These are phyloP conservation scores for Phytophthora cactorum DNA, from an alignment of 352 stramenopile genomes.

Conservation along the genomic window DNA sequence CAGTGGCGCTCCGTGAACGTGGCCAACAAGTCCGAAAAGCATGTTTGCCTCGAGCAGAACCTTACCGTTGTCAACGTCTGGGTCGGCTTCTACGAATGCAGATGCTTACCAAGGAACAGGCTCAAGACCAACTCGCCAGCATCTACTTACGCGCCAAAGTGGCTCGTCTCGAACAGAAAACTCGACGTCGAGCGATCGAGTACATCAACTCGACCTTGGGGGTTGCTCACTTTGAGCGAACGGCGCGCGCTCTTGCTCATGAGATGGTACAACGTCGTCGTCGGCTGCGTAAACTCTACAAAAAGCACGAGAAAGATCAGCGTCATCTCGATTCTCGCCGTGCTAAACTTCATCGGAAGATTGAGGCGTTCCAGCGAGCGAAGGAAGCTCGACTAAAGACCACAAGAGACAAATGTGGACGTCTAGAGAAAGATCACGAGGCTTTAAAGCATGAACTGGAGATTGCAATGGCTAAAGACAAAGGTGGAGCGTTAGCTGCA, in stretches of 20 bases:
- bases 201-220: slow-evolving; percentile 68
- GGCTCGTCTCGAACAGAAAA: slow-evolving; percentile 54
- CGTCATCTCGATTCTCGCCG: slow-evolving; percentile 34
- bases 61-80: slow-evolving; percentile 53
- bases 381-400: slow-evolving; percentile 41
- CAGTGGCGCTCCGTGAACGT: slow-evolving; percentile 25
- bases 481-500: slow-evolving; percentile 21
- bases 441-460: slow-evolving; percentile 23
- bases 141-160: slow-evolving; percentile 62
- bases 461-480: slow-evolving; percentile 21
- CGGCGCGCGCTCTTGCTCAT: slow-evolving; percentile 33
- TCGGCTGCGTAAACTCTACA: slow-evolving; percentile 51
- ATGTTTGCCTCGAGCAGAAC: slow-evolving; percentile 47
- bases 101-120: slow-evolving; percentile 71
- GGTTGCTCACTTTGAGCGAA: slow-evolving; percentile 60
- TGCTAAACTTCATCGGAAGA: slow-evolving; percentile 39
- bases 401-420: slow-evolving; percentile 36
- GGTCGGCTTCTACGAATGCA: slow-evolving; percentile 59
- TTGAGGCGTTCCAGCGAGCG: slow-evolving; percentile 46
- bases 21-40: slow-evolving; percentile 45
- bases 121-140: slow-evolving; percentile 66
- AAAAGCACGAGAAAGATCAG: slow-evolving; percentile 38
- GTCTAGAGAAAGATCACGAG: slow-evolving; percentile 32
- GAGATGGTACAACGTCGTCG: slow-evolving; percentile 32
- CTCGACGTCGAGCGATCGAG: slow-evolving; percentile 58